Evolutionary conservation across 495 filamentous ascomycete genomes (phyloP).

Genomic region (Umbilicaria muhlenbergii): DNA sequence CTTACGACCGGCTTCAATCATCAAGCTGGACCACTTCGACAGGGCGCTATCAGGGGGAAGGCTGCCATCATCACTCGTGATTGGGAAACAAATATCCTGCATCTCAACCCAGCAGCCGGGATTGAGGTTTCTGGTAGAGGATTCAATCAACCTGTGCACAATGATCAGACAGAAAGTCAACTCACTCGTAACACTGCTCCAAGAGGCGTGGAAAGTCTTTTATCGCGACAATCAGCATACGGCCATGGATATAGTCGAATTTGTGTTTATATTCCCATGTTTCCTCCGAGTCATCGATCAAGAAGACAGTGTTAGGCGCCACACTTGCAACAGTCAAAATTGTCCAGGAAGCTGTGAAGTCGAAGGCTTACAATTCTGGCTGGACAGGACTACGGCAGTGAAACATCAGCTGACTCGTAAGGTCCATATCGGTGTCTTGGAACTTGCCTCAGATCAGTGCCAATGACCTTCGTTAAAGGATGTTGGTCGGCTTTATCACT

Average conservation of each 20-base stretch:
- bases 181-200: constrained; percentile 23
- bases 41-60: constrained; percentile 23
- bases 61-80: constrained; percentile 35
- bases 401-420: too few species aligned
- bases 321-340: constrained; percentile 17
- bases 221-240: constrained; percentile 38
- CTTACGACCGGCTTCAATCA: constrained; percentile 21
- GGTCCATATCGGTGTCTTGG: too few species aligned
- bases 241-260: constrained; percentile 45
- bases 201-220: constrained; percentile 44
- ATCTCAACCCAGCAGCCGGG: constrained; percentile 47
- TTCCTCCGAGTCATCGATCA: constrained; percentile 33
- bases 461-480: constrained; percentile 38
- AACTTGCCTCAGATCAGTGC: constrained; percentile 38
- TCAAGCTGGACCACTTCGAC: constrained; percentile 15
- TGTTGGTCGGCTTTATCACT: constrained; percentile 45
- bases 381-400: too few species aligned
- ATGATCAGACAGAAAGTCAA: neutral
- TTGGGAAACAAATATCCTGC: constrained; percentile 32
- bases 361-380: too few species aligned
- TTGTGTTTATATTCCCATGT: constrained; percentile 32
- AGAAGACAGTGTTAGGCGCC: constrained; percentile 32
- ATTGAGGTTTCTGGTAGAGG: constrained; percentile 23
- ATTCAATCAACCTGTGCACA: neutral
- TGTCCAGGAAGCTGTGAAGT: too few species aligned